phyloP scores from a whole-genome alignment of 2,329 filamentous ascomycete genomes.

The Passalora sequoiae region DNA sequence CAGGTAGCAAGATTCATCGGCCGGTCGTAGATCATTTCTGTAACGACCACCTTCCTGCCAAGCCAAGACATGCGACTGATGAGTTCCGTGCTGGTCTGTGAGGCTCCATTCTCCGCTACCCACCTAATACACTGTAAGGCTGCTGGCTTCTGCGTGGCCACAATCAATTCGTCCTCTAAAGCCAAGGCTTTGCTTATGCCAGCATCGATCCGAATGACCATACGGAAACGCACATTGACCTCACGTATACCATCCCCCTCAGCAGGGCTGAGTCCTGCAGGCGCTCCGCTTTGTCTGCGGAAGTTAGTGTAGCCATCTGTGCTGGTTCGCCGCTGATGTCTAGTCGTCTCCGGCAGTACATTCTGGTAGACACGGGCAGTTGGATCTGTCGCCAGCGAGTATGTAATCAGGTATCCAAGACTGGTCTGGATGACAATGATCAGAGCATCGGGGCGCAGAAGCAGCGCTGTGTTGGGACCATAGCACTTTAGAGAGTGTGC shows the following conservation, averaged over 20 bases:
- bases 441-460: conserved; percentile 84
- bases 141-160: conserved; percentile 83
- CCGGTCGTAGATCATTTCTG: conserved; percentile 86
- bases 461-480: conserved; percentile 75
- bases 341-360: conserved; percentile 58
- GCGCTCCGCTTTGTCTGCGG: conserved; percentile 18
- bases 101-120: conserved; percentile 75
- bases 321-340: conserved; percentile 49
- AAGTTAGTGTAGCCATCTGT: conserved; percentile 32
- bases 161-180: conserved; percentile 85
- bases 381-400: conserved; percentile 80
- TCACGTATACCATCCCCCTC: conserved; percentile 80
- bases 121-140: conserved; percentile 97
- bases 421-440: conserved; percentile 88
- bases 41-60: conserved; percentile 67
- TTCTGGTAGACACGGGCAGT: conserved; percentile 80
- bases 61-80: conserved; percentile 83
- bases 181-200: conserved; percentile 84
- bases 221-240: conserved; percentile 84
- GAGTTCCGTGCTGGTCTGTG: conserved; percentile 85
- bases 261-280: conserved; percentile 58
- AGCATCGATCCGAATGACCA: conserved; percentile 97
- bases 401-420: conserved; percentile 85
- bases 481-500: conserved; percentile 73
- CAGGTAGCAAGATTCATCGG: conserved; percentile 95